Conservation (phyloP, 352 stramenopile genomes). For the Phytopythium delawarense region DNA sequence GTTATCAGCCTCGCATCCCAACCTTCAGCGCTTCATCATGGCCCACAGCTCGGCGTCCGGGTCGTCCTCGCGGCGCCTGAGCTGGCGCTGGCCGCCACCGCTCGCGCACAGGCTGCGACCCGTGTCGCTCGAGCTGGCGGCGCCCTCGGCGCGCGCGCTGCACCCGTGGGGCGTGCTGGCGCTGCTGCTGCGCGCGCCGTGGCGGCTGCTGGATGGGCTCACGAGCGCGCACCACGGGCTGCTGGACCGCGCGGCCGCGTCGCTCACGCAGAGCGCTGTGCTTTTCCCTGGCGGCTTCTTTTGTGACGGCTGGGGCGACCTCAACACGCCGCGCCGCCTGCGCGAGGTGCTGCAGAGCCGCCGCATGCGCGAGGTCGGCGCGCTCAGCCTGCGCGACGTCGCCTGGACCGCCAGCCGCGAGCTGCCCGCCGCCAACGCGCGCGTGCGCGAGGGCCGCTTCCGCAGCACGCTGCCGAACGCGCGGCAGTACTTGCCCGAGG, state of each 20-base stretch:
- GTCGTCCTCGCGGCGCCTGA: not conserved
- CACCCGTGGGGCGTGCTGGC: conserved; percentile 65
- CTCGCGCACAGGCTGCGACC: conserved; percentile 12
- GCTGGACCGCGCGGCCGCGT: conserved; percentile 59
- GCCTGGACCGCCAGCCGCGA: conserved; percentile 23
- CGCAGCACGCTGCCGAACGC: conserved; percentile 56
- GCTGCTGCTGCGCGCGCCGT: conserved; percentile 49
- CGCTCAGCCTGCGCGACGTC: conserved; percentile 24
- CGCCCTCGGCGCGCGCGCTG: not conserved
- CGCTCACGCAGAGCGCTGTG: conserved; percentile 65
- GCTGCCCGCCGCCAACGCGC: conserved; percentile 29
- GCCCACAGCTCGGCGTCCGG: not conserved
- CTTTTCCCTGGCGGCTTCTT: conserved; percentile 82
- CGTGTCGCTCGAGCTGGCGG: conserved; percentile 14
- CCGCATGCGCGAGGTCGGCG: conserved; percentile 53
- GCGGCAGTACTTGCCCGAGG: conserved; percentile 40
- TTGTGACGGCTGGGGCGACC: conserved; percentile 73
- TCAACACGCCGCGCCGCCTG: conserved; percentile 54
- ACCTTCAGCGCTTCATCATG: too few relatives aligned
- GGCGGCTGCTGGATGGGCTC: conserved; percentile 49
- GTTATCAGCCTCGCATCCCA: not conserved
- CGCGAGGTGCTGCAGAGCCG: conserved; percentile 53
- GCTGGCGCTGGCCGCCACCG: conserved; percentile 19
- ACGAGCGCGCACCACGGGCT: conserved; percentile 66
- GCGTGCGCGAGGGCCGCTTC: conserved; percentile 50